These are phyloP conservation scores for Thuidium tamariscinum DNA, from an alignment of 225 moss, liverwort and hornwort species.

Conservation along the genomic window DNA sequence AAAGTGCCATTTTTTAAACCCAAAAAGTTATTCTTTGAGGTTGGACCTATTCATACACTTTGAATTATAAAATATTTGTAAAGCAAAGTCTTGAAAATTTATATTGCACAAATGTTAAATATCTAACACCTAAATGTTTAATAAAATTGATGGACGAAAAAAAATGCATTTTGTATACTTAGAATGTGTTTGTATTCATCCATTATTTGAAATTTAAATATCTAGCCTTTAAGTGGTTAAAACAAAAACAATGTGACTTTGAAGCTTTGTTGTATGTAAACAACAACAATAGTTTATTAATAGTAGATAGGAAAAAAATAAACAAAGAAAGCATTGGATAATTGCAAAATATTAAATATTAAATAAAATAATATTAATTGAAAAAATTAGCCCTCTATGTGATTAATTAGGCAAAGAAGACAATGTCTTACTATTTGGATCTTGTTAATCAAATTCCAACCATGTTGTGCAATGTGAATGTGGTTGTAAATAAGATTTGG, in stretches of 20 bases:
- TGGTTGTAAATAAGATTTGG: no score
- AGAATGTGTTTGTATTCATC: not conserved
- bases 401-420: no score
- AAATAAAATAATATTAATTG: no score
- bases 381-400: no score
- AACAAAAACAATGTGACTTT: accelerated
- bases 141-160: not conserved
- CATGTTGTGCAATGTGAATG: no score
- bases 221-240: not conserved
- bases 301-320: no score
- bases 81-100: not conserved
- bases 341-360: no score
- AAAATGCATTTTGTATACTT: not conserved
- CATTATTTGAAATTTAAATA: not conserved
- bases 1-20: not conserved
- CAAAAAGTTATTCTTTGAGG: not conserved
- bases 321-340: no score
- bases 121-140: not conserved
- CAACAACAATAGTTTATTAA: no score
- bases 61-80: not conserved
- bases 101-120: not conserved
- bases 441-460: no score
- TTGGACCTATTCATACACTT: accelerated
- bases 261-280: accelerated
- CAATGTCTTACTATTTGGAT: no score